These are phyloP conservation scores for Phialophora expanda DNA, from an alignment of 2,329 filamentous ascomycete genomes.

Conservation along the genomic window DNA sequence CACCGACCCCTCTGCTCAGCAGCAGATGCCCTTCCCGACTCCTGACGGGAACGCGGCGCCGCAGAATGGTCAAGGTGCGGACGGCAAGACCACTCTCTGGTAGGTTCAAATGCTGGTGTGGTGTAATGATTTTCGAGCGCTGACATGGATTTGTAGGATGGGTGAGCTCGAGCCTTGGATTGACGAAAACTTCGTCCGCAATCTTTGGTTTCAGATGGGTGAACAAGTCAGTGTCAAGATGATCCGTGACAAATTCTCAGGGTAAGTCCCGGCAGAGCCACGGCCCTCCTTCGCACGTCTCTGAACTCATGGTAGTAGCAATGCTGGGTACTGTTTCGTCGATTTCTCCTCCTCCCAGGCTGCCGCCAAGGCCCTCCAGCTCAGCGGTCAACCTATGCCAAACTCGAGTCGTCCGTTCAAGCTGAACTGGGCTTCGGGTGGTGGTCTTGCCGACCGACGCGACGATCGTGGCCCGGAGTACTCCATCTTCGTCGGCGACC, in stretches of 20 bases:
- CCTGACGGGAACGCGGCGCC: conserved; percentile 52
- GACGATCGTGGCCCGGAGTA: conserved; percentile 96
- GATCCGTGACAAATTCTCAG: conserved; percentile 98
- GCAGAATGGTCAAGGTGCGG: conserved; percentile 56
- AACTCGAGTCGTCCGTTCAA: conserved; percentile 97
- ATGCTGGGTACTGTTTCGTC: conserved; percentile 98
- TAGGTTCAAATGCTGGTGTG: conserved; percentile 43
- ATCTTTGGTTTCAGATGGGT: conserved; percentile 89
- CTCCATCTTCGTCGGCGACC: conserved; percentile 96
- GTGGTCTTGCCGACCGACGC: conserved; percentile 89
- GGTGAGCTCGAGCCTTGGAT: conserved; percentile 99
- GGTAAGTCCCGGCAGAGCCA: conserved; percentile 61
- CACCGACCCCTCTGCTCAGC: conserved; percentile 47
- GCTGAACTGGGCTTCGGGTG: conserved; percentile 98
- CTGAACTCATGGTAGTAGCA: conserved; percentile 63
- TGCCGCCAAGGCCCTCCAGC: conserved; percentile 84
- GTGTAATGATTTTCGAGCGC: conserved; percentile 24
- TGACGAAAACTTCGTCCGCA: conserved; percentile 98
- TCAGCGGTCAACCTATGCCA: conserved; percentile 87
- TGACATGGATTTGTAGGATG: conserved; percentile 70
- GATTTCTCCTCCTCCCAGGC: conserved; percentile 84
- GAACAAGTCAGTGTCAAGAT: conserved; percentile 99
- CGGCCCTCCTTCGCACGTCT: conserved; percentile 37
- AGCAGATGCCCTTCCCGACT: conserved; percentile 59
- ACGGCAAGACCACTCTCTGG: conserved; percentile 64